Conservation (phyloP, 1,284 basidiomycete genomes). For the Ustilago cynodontis region DNA sequence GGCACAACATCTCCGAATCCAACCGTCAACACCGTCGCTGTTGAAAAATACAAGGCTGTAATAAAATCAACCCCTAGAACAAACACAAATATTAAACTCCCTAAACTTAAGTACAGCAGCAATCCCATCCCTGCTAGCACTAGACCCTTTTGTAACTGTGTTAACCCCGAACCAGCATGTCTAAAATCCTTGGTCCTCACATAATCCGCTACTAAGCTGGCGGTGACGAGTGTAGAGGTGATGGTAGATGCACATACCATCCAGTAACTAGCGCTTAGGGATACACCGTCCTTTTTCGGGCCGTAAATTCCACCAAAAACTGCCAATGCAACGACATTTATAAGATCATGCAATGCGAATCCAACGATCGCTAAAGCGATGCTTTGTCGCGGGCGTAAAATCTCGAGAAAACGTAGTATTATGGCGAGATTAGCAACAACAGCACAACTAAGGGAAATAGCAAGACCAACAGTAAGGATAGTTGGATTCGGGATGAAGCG, state of each 20-base stretch:
- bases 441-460: conserved; percentile 78
- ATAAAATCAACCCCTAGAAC: conserved; percentile 70
- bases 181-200: conserved; percentile 76
- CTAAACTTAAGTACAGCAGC: conserved; percentile 78
- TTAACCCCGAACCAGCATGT: conserved; percentile 78
- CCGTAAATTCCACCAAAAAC: conserved; percentile 78
- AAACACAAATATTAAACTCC: conserved; percentile 54
- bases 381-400: conserved; percentile 69
- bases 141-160: conserved; percentile 81
- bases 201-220: conserved; percentile 78
- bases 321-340: conserved; percentile 78
- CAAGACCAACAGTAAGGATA: conserved; percentile 76
- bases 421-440: conserved; percentile 80
- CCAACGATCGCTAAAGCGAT: conserved; percentile 78
- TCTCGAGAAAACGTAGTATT: conserved; percentile 78
- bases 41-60: conserved; percentile 75
- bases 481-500: conserved; percentile 68
- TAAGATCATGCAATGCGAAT: conserved; percentile 76
- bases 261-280: conserved; percentile 76
- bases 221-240: conserved; percentile 78
- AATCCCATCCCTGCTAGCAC: conserved; percentile 76
- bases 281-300: conserved; percentile 75
- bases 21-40: conserved; percentile 77
- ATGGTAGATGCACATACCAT: conserved; percentile 82
- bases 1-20: conserved; percentile 84